phyloP scores from a whole-genome alignment of 1,139 yeast species.

The Saccharomycopsis crataegensis region DNA sequence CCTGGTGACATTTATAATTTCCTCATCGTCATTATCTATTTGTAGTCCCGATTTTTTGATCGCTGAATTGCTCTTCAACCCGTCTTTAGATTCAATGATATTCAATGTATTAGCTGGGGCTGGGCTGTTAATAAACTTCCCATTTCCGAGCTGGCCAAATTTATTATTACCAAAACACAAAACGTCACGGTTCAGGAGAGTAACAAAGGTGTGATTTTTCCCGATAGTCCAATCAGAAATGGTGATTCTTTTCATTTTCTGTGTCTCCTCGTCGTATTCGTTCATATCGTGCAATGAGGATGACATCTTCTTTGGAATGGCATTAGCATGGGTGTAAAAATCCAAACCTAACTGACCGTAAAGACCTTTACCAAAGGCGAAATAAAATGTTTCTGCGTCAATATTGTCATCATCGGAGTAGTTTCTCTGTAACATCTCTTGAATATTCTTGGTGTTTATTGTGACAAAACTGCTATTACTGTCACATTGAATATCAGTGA shows the following conservation, averaged over 20 bases:
- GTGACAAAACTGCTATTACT: slow-evolving; percentile 59
- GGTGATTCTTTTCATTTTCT: slow-evolving; percentile 31
- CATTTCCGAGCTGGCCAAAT: slow-evolving; percentile 78
- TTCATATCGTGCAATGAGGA: slow-evolving; percentile 35
- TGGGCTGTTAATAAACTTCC: slow-evolving; percentile 53
- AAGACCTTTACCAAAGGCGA: slow-evolving; percentile 78
- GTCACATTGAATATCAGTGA: slow-evolving; percentile 54
- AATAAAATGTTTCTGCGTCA: slow-evolving; percentile 27
- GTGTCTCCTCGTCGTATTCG: slow-evolving; percentile 35
- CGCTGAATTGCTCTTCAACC: slow-evolving; percentile 8
- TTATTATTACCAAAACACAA: slow-evolving; percentile 81
- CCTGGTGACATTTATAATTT: slow-evolving; percentile 21
- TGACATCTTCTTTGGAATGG: slow-evolving; percentile 57
- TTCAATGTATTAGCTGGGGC: slow-evolving; percentile 51
- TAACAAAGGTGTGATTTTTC: slow-evolving; percentile 55
- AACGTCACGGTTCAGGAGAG: slow-evolving; percentile 57
- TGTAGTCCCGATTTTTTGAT: slow-evolving; percentile 20
- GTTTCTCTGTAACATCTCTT: slow-evolving; percentile 22
- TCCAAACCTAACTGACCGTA: slow-evolving; percentile 87
- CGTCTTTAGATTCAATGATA: slow-evolving; percentile 44
- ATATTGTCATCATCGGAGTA: slow-evolving; percentile 24
- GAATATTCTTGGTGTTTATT: slow-evolving; percentile 29
- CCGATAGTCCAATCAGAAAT: slow-evolving; percentile 54
- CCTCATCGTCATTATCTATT: background rate
- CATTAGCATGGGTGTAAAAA: slow-evolving; percentile 64